These are phyloP conservation scores for Tripidium arundinaceum DNA, from an alignment of 202 grass and related monocot genomes.

Conservation along the genomic window DNA sequence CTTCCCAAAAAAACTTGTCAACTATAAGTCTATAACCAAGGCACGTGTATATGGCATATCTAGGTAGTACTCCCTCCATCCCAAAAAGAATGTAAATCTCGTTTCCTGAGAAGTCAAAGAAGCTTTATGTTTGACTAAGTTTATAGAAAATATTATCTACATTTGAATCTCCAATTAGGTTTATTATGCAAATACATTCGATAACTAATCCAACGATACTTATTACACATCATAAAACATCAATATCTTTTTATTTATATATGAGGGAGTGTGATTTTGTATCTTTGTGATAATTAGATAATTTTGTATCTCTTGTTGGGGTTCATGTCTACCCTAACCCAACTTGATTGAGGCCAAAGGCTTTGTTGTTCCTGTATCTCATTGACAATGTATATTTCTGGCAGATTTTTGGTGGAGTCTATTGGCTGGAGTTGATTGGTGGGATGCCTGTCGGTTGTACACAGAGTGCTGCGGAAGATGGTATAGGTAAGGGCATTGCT, in stretches of 20 bases:
- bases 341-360: no score
- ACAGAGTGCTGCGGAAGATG: constrained; percentile 99
- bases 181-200: no score
- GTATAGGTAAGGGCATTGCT: constrained; percentile 65
- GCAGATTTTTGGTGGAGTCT: constrained; percentile 99
- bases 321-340: no score
- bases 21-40: neutral
- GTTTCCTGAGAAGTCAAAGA: no score
- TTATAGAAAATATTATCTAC: no score
- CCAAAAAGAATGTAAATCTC: no score
- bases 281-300: neutral
- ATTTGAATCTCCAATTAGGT: no score
- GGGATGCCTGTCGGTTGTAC: constrained; percentile 96
- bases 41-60: neutral
- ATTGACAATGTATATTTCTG: neutral
- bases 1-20: neutral
- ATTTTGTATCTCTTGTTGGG: neutral
- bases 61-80: no score
- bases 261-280: neutral
- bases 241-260: neutral
- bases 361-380: no score
- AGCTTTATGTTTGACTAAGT: no score
- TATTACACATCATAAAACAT: no score
- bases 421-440: constrained; percentile 96
- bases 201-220: no score